Base-by-base conservation (phyloP, 352 stramenopile genomes). In the Halophytophthora polymorphica region DNA sequence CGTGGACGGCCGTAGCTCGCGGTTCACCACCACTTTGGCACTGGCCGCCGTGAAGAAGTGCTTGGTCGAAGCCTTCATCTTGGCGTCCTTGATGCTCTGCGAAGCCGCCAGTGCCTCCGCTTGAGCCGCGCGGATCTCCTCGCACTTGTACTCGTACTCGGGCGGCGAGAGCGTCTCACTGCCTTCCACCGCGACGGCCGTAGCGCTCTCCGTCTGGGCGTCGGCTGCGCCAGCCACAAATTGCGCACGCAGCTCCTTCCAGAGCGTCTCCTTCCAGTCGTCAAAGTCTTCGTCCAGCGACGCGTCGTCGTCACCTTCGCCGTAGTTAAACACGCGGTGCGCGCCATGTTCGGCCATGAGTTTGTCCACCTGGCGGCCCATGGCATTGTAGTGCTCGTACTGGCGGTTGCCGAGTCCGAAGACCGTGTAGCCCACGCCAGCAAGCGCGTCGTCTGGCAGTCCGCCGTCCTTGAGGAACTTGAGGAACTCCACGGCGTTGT, bases 341-440 rank as follows among this genome's bases (percentile, higher is more conserved):
- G 66, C 96, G 12, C 95, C 96, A 36, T 95, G 70, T 31, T 73
- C 61, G 22, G 80, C 87, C 56, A 99, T 83, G 12, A 87, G 64
- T 22, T 75, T 59, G 70, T 99, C 81, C 25, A 97, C 83, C 19
- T 90, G 73, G n/a, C 96, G 95, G 4, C 93, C 95, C 65, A 98
- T 97, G 40, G 86, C 80, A 65, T 99, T 99, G 77, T 95, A 99
- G 66, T 99, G 90, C 60, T 99, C 96, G 66, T 99, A 99, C 71
- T 99, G 90, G 23, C 70, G 91, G 71, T 99, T 99, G 21, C 97
- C 97, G 0, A 99, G 78, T 3, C 96, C 97, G 83, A 99, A 99
- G 15, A 99, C 96, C 39, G 90, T 87, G 71, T 83, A 99, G 12
- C 90, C 54, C 12, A 98, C 70, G 17, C 71, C 73, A 5, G 46